These are phyloP conservation scores for Erodium trifolium DNA, from an alignment of 441 rosid genomes.

Conservation along the genomic window DNA sequence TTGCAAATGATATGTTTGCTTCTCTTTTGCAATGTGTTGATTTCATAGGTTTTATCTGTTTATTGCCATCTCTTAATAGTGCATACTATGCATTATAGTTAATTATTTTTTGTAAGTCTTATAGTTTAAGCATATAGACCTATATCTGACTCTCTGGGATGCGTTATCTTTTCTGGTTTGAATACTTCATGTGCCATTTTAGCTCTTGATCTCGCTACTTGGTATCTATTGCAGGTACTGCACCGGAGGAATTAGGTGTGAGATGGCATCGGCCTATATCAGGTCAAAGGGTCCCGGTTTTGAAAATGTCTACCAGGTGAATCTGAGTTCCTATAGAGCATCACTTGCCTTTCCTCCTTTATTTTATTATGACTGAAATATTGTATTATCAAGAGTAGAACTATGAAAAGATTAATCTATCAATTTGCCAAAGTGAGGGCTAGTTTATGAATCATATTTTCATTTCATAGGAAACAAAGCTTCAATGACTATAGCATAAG, in stretches of 20 bases:
- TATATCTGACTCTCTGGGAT: too few species aligned
- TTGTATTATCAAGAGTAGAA: neutral
- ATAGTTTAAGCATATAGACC: too few species aligned
- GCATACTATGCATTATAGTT: neutral
- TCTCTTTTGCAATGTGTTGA: neutral
- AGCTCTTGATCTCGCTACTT: neutral
- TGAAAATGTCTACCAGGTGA: constrained; percentile 76
- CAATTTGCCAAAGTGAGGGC: too few species aligned
- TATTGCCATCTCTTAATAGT: neutral
- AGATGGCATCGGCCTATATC: constrained; percentile 91
- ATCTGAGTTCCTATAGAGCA: constrained; percentile 17
- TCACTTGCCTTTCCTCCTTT: neutral
- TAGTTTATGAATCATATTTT: neutral
- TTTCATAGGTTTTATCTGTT: neutral
- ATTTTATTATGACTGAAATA: neutral
- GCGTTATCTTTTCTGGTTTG: too few species aligned
- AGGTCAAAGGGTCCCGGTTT: constrained; percentile 77
- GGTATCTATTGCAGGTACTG: constrained; percentile 60
- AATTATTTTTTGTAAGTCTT: too few species aligned
- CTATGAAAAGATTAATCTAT: too few species aligned
- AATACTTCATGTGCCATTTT: neutral
- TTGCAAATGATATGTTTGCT: neutral
- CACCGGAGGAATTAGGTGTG: constrained; percentile 96
- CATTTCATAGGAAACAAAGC: neutral
- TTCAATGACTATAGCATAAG: neutral